Base-by-base conservation (phyloP, 2,329 filamentous ascomycete species). In the Claviceps capensis region DNA sequence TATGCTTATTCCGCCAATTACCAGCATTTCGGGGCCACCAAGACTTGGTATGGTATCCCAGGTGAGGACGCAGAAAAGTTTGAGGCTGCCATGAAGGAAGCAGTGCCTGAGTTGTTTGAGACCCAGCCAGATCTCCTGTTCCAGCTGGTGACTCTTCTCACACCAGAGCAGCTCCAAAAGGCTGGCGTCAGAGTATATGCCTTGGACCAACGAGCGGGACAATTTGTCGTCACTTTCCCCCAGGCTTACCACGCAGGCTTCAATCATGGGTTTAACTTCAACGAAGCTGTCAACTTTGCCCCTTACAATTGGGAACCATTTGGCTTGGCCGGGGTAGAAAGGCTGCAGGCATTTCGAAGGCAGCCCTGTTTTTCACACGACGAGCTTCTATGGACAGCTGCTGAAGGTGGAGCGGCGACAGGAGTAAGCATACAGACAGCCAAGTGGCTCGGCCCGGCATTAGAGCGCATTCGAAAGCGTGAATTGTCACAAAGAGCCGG, bases 31-130 rank as follows among this genome's bases (percentile, higher is more conserved):
- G 93, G 93, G 9, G 89, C 90, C 1, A 98, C 93, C 1, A 98
- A 98, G 71, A 98, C 93, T 0, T 98, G 93, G 93, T 98, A 98
- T 61, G 93, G 93, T 3, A 96, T 98, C 58, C 93, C 93, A 0
- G 91, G 86, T 14, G 86, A 88, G 44, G 93, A 97, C 65, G 88
- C 90, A 0, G 86, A 93, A 61, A 95, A 93, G 59, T 98, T 98
- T 54, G 93, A 98, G 68, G 79, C 85, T 52, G 93, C 93, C 0
- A 97, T 98, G 91, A 82, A 82, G 46, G 87, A 95, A 62, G 90
- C 93, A 1, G 90, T 98, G 0, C 93, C 93, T 0, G 93, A 98
- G 63, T 73, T 98, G 0, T 98, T 98, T 60, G 93, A 97, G 69
- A 94, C 89, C 0, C 93, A 98, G 60, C 93, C 93, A 0, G 93